A percentile compares a stretch with the other conserved stretches of the same genome.
phyloP scores from a whole-genome alignment of 495 filamentous ascomycete species.

The Neohortaea acidophila region DNA sequence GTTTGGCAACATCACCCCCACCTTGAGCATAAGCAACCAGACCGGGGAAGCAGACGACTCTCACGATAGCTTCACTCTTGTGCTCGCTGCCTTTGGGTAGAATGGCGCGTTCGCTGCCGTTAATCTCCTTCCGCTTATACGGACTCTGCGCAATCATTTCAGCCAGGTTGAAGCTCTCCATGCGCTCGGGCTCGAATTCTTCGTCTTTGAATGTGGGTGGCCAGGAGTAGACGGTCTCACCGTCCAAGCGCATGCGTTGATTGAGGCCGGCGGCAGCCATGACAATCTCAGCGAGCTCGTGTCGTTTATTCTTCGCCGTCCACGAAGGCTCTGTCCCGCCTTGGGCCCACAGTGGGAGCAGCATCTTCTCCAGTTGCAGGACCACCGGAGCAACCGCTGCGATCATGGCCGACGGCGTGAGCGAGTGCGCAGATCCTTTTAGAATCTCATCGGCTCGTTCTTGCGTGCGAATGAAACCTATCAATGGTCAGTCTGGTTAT shows the following conservation, averaged over 20 bases:
- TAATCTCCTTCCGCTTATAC: neutral
- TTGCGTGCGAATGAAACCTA: neutral
- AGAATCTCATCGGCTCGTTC: neutral
- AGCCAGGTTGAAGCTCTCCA: slow-evolving; percentile 8
- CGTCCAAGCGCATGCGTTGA: slow-evolving; percentile 2
- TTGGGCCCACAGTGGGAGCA: neutral
- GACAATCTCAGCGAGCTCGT: slow-evolving; percentile 1
- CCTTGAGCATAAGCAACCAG: slow-evolving; percentile 2
- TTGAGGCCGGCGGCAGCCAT: neutral
- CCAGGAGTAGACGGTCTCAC: slow-evolving; percentile 5
- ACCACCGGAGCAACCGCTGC: neutral
- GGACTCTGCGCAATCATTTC: slow-evolving; percentile 4
- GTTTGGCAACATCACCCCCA: slow-evolving; percentile 5
- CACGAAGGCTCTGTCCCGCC: neutral
- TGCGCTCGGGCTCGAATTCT: slow-evolving; percentile 7
- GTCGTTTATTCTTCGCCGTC: neutral
- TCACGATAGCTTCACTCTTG: slow-evolving; percentile 6
- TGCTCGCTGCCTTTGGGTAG: neutral
- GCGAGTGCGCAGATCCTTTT: too few relatives aligned
- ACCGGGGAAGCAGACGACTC: slow-evolving; percentile 9
- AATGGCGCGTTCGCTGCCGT: slow-evolving; percentile 1
- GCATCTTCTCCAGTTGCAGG: slow-evolving; percentile 4
- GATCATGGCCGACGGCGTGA: neutral
- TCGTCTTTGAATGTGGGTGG: slow-evolving; percentile 12
- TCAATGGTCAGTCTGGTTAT: slow-evolving; percentile 2